These are phyloP conservation scores for Epicoccum nigrum DNA, from an alignment of 2,329 filamentous ascomycete species.

Conservation along the genomic window DNA sequence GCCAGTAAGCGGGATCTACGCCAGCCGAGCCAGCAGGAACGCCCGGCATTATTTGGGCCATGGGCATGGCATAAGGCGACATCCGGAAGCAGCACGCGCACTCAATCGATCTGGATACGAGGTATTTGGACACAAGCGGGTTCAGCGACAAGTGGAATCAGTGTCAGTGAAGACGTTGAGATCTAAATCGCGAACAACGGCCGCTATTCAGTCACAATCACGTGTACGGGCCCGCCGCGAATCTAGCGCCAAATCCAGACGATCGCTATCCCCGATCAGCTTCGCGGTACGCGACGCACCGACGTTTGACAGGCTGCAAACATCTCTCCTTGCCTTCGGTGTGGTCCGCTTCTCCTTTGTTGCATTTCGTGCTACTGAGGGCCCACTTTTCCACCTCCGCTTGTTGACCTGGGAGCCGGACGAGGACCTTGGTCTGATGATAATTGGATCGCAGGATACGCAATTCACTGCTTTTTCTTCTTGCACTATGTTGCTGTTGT, in stretches of 20 bases:
- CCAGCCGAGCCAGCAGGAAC: constrained; percentile 34
- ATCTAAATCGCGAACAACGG: constrained; percentile 25
- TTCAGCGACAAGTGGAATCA: constrained; percentile 28
- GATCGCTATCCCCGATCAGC: constrained; percentile 20
- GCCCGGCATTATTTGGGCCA: constrained; percentile 33
- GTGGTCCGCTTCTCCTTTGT: constrained; percentile 26
- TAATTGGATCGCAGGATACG: constrained; percentile 14
- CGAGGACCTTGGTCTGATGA: constrained; percentile 12
- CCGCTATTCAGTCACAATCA: constrained; percentile 15
- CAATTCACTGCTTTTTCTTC: constrained; percentile 12
- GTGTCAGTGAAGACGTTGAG: constrained; percentile 30
- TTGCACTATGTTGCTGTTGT: constrained; percentile 7
- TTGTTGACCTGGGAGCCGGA: constrained; percentile 8
- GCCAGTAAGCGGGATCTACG: constrained; percentile 45
- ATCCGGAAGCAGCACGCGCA: constrained; percentile 15
- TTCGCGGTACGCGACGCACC: constrained; percentile 18
- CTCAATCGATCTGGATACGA: constrained; percentile 6
- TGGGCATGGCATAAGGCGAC: constrained; percentile 35
- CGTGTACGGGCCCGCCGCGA: constrained; percentile 16
- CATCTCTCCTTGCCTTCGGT: constrained; percentile 27
- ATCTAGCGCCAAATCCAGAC: constrained; percentile 15
- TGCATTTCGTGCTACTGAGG: constrained; percentile 22
- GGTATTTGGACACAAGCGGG: constrained; percentile 20
- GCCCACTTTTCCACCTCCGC: constrained; percentile 12
- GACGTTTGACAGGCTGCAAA: constrained; percentile 24